Base-by-base conservation (phyloP, 768 basidiomycete genomes). In the Leccinum longicurvipes region DNA sequence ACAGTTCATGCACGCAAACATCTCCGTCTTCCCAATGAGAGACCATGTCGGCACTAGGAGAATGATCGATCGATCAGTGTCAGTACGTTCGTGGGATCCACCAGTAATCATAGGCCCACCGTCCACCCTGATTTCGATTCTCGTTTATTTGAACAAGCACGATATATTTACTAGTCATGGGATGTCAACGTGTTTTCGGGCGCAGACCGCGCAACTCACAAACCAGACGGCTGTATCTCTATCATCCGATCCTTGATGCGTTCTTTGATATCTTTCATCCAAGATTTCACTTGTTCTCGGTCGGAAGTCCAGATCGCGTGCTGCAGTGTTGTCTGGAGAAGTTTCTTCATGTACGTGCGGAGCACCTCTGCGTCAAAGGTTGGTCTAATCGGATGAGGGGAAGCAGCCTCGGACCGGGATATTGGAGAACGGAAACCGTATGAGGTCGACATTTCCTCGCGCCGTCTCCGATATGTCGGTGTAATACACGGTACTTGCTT, bases 21-120 rank as follows among this genome's bases (percentile, higher is more conserved):
- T 93, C 91, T 51, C 82, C 81, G 60, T 93, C 91, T 74, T 93
- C 91, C 91, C 91, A 93, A 65, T 93, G 91, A 59, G 87, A 91
- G 48, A 80, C 81, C 74, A 93, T 82, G 70, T 89, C 89, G 47
- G 87, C 89, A 62, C 91, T 92, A 60, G 34, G 54, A 53, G 34
- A 14, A 34, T 5, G 44, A 48, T 34, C 42, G 36, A 17, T 32
- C 3, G 44, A 48, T 34, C 42, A 47, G 54, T 4, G 28, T 60
- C 50, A 54, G 34, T 54, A 48, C 12, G 11, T 45, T 55, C 53
- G 56, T 53, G 54, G 47, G 34, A 41, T 50, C 50, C 27, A 36
- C 4, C 23, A 34, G 50, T 24, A 27, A 31, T 47, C 27, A 5
- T 21, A 27, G 31, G 57, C 85, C 69, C 65, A 91, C 90, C 89